These are phyloP conservation scores for Martiniozyma asiatica DNA, from an alignment of 1,139 yeast species.

Conservation along the genomic window DNA sequence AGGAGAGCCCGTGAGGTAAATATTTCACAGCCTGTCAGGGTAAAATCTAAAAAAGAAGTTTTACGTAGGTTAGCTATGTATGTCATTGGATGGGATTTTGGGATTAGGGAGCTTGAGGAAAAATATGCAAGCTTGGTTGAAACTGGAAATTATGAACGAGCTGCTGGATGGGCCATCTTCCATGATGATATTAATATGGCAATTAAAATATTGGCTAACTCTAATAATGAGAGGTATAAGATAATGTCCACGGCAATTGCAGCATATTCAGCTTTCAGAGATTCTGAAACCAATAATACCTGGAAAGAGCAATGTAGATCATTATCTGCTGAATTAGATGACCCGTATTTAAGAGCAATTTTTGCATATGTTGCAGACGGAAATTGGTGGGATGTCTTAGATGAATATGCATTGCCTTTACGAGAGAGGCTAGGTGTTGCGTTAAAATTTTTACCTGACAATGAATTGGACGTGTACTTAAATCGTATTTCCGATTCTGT, in stretches of 20 bases:
- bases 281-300: constrained; percentile 46
- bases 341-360: constrained; percentile 82
- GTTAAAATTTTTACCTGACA: constrained; percentile 67
- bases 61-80: constrained; percentile 73
- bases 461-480: constrained; percentile 58
- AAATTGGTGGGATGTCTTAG: constrained; percentile 94
- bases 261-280: constrained; percentile 65
- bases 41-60: constrained; percentile 38
- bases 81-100: constrained; percentile 87
- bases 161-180: constrained; percentile 97
- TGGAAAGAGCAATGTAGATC: constrained; percentile 92
- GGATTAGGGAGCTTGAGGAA: constrained; percentile 62
- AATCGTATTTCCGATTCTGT: constrained; percentile 62
- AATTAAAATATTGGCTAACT: constrained; percentile 49
- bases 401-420: constrained; percentile 78
- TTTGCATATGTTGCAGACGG: constrained; percentile 91
- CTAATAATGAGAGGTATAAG: constrained; percentile 51
- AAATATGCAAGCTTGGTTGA: constrained; percentile 46
- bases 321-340: constrained; percentile 76
- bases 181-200: constrained; percentile 82
- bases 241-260: constrained; percentile 92
- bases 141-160: constrained; percentile 64
- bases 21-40: constrained; percentile 22
- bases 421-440: constrained; percentile 89
- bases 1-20: constrained; percentile 17